Evolutionary conservation across 371 early-diverging fungal genomes (phyloP), one percentile per base, ranked within the genome.

Genomic region (Mortierella sp.): DNA sequence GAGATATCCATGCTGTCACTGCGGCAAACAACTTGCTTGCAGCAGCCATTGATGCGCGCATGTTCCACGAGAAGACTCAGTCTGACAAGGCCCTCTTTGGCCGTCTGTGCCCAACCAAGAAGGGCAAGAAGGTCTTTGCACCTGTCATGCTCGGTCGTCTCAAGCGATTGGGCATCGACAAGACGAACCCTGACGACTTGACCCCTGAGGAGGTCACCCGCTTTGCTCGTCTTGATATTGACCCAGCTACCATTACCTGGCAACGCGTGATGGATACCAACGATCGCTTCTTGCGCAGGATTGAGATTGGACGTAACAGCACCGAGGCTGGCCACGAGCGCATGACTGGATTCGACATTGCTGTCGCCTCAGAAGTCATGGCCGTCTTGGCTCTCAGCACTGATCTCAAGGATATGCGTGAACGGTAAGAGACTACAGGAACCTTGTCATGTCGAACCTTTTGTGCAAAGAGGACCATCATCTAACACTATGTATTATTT

Each of bases 331-430:
- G 95, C 14, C 86, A 89, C 72, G 86, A 89, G 59, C 89, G 98
- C 40, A 79, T 88, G 65, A 97, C 98, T 37, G 96, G 97, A 7
- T 98, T 92, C 74, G 98, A 98, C 79, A 98, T 98, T 71, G 83
- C 97, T 16, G 98, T 98, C 14, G 97, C 96, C 21, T 92, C 92
- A 78, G 98, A 98, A 82, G 91, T 94, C 72, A 98, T 98, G 98
- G 98, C 98, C n/a, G 94, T 97, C 17, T 82, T 98, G 54, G 97
- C 98, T 9, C 83, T 98, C 58, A 90, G 94, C 43, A 95, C 95
- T 3, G 91, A 90, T 67, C 79, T 96, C 54, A 73, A 83, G 63
- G 98, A 98, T 58, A 95, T 98, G 96, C 88, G 97, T 41, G 90
- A 92, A 58, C 87, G 97, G 79, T 84, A 65, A 47, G 59, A 14